Conservation (phyloP, 176 grass and related monocot genomes). For the Avena eriantha region DNA sequence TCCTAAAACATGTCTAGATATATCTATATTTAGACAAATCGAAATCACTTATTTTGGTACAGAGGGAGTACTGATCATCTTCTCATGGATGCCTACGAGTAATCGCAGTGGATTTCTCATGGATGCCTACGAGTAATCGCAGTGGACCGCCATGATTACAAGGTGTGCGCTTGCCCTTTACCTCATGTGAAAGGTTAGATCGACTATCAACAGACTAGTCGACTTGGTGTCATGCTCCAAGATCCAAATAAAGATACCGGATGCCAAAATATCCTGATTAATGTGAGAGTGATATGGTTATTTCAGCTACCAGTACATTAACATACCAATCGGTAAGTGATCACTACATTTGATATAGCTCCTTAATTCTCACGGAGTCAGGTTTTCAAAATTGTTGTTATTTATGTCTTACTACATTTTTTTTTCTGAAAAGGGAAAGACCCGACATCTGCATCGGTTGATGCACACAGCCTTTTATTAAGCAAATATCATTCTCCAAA, state of each 20-base stretch:
- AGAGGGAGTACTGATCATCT: not conserved
- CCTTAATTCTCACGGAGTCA: not conserved
- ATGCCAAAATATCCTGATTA: conserved; percentile 14
- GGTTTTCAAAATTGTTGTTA: too few species aligned
- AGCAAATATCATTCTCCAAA: too few species aligned
- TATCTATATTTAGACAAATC: too few species aligned
- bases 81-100: conserved; percentile 6
- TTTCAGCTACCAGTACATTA: not conserved
- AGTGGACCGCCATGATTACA: not conserved
- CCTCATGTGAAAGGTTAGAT: conserved; percentile 40
- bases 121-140: conserved; percentile 10
- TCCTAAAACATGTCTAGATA: too few species aligned
- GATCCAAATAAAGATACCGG: conserved; percentile 4
- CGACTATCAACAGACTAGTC: not conserved
- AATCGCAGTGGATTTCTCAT: not conserved
- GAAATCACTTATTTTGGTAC: too few species aligned
- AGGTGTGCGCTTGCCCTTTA: conserved; percentile 36
- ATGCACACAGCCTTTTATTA: too few species aligned
- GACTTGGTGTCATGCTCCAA: not conserved
- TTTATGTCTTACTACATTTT: too few species aligned
- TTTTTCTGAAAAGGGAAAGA: too few species aligned
- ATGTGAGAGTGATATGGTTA: not conserved
- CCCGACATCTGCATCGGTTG: too few species aligned
- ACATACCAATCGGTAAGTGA: not conserved
- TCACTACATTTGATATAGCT: not conserved